Conservation (phyloP, 768 basidiomycete genomes). For the Mycena alexandri region DNA sequence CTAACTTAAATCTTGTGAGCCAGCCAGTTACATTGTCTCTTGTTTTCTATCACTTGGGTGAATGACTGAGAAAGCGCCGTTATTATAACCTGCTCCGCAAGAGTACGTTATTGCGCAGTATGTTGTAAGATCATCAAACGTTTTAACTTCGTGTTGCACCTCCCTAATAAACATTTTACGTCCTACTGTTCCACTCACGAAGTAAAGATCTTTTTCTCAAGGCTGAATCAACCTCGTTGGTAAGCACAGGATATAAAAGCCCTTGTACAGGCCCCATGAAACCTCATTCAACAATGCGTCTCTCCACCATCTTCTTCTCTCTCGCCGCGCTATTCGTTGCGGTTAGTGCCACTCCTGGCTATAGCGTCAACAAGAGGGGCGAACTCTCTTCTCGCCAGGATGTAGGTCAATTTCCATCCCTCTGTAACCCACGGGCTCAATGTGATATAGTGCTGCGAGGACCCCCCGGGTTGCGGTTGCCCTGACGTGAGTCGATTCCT, state of each 20-base stretch:
- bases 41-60: too few relatives aligned
- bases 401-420: neutral
- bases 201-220: neutral
- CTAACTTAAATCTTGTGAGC: too few relatives aligned
- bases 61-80: too few relatives aligned
- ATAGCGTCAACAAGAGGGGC: conserved; percentile 20
- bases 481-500: conserved; percentile 1
- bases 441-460: conserved; percentile 8
- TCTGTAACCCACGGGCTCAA: neutral
- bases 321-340: conserved; percentile 17
- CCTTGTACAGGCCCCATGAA: neutral
- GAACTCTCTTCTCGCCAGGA: conserved; percentile 21
- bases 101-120: neutral
- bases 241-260: conserved; percentile 14
- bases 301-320: conserved; percentile 16
- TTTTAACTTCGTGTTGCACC: neutral
- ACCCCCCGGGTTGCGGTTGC: conserved; percentile 15
- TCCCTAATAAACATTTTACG: neutral
- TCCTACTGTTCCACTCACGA: neutral
- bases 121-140: neutral
- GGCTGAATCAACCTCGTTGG: neutral
- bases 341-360: conserved; percentile 16
- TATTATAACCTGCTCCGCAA: too few relatives aligned
- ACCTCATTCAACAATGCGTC: conserved; percentile 16
- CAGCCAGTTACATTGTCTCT: too few relatives aligned